These are phyloP conservation scores for Cystofilobasidium ferigula DNA, from an alignment of 768 basidiomycete species.

Conservation along the genomic window DNA sequence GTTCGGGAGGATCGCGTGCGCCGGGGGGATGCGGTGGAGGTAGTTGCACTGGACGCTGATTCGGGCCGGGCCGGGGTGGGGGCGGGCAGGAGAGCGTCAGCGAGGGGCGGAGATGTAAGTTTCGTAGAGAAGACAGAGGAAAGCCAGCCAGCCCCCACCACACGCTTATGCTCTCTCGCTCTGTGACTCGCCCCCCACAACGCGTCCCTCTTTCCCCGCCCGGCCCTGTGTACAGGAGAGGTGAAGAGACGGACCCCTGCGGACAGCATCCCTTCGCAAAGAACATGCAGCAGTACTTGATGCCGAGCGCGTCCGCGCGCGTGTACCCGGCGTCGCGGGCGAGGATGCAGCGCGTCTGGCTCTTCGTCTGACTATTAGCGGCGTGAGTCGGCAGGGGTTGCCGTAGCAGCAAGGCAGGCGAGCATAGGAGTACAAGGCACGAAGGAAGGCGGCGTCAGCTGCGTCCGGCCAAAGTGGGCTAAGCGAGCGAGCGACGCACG, in stretches of 20 bases:
- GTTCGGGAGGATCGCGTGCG: constrained; percentile 60
- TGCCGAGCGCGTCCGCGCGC: constrained; percentile 83
- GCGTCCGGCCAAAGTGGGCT: constrained; percentile 11
- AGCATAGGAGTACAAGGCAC: not conserved
- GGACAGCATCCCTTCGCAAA: constrained; percentile 95
- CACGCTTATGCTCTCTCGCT: too few species aligned
- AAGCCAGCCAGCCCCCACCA: too few species aligned
- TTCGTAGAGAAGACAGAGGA: too few species aligned
- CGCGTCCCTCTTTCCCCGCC: too few species aligned
- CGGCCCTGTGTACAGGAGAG: too few species aligned
- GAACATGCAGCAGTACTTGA: constrained; percentile 88
- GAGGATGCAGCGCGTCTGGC: constrained; percentile 82
- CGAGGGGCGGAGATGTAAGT: not conserved
- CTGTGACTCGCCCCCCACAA: too few species aligned
- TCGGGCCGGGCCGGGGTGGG: not conserved
- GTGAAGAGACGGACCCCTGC: constrained; percentile 55
- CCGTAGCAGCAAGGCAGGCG: not conserved
- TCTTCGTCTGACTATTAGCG: constrained; percentile 67
- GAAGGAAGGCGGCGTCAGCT: not conserved
- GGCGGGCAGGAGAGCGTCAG: not conserved
- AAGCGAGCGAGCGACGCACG: constrained; percentile 46
- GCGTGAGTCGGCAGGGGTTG: not conserved
- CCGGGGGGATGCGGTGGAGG: constrained; percentile 75
- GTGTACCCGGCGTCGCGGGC: constrained; percentile 83
- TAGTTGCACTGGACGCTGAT: constrained; percentile 71